Percentiles rank a stretch among this genome's conserved stretches.
Evolutionary conservation across 768 basidiomycete species (phyloP).

Genomic region (Nidularia pulvinata): DNA sequence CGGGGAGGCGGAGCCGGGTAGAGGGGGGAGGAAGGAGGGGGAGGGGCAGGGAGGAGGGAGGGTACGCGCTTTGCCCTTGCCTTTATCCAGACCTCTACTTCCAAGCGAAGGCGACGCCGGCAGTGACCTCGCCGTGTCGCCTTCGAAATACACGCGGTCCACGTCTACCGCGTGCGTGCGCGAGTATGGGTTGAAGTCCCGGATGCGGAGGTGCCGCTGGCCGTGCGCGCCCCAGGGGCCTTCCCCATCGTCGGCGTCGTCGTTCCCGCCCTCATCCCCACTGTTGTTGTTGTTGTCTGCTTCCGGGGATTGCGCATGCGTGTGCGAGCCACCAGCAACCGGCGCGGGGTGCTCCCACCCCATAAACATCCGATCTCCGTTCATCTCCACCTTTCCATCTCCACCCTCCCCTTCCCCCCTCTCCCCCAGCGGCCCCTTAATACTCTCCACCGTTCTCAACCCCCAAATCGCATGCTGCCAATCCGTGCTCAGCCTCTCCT

Average conservation of each 20-base stretch:
- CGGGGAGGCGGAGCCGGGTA: no score
- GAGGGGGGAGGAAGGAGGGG: neutral
- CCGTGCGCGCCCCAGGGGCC: neutral
- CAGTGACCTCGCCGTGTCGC: neutral
- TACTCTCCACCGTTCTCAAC: slow-evolving; percentile 45
- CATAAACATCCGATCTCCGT: neutral
- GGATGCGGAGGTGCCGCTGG: slow-evolving; percentile 21
- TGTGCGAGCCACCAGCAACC: neutral
- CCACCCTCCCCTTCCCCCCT: slow-evolving; percentile 5
- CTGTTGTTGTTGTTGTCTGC: slow-evolving; percentile 2
- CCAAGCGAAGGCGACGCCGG: neutral
- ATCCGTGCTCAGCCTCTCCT: slow-evolving; percentile 45
- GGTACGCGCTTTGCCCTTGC: slow-evolving; percentile 13
- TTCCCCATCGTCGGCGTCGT: no score
- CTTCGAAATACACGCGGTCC: neutral
- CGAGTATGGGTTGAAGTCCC: slow-evolving; percentile 29
- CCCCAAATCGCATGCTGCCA: slow-evolving; percentile 59
- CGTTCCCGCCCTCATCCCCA: no score
- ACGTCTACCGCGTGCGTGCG: slow-evolving; percentile 10
- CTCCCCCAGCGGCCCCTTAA: slow-evolving; percentile 14
- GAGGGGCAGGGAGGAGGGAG: neutral
- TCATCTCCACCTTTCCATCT: slow-evolving; percentile 1
- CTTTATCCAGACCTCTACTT: slow-evolving; percentile 8
- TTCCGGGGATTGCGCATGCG: neutral
- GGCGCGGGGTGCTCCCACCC: slow-evolving; percentile 3